These are phyloP conservation scores for Xylariaceae sp. DNA, from an alignment of 2,329 filamentous ascomycete species.

Conservation along the genomic window DNA sequence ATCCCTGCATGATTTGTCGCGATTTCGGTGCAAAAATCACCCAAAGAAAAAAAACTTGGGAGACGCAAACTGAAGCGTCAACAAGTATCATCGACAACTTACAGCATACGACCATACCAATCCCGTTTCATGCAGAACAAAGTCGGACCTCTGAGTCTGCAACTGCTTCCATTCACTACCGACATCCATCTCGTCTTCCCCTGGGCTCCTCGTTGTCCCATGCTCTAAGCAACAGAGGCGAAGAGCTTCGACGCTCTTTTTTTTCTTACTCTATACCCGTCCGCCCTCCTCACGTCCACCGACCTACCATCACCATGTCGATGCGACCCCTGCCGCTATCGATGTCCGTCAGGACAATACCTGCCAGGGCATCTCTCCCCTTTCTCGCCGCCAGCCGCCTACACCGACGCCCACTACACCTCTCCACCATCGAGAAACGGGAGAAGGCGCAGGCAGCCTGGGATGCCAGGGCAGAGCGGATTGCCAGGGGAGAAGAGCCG, in stretches of 20 bases:
- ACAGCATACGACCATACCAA: too few species aligned
- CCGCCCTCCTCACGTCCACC: background rate
- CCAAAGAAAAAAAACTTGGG: too few species aligned
- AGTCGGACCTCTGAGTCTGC: too few species aligned
- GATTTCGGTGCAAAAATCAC: too few species aligned
- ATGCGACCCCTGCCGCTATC: slow-evolving; percentile 3
- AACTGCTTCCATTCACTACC: too few species aligned
- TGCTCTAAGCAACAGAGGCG: slow-evolving; percentile 3
- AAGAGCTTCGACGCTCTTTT: slow-evolving; percentile 11
- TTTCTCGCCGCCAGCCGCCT: slow-evolving; percentile 13
- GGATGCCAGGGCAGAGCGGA: slow-evolving; percentile 41
- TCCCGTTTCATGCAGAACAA: too few species aligned
- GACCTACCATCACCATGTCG: slow-evolving; percentile 16
- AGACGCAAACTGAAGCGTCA: too few species aligned
- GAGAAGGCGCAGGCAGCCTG: slow-evolving; percentile 41
- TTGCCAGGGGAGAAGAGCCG: slow-evolving; percentile 43
- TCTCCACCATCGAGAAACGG: slow-evolving; percentile 40
- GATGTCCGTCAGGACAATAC: slow-evolving; percentile 12
- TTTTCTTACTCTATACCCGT: background rate
- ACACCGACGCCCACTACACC: slow-evolving; percentile 35
- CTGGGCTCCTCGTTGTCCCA: background rate
- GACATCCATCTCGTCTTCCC: too few species aligned
- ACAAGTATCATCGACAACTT: too few species aligned
- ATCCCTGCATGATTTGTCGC: too few species aligned
- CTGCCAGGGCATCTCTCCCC: slow-evolving; percentile 25